A percentile compares a stretch with the other conserved stretches of the same genome.
These are phyloP conservation scores for Plenodomus lindquistii DNA, from an alignment of 2,329 filamentous ascomycete genomes.

Conservation along the genomic window DNA sequence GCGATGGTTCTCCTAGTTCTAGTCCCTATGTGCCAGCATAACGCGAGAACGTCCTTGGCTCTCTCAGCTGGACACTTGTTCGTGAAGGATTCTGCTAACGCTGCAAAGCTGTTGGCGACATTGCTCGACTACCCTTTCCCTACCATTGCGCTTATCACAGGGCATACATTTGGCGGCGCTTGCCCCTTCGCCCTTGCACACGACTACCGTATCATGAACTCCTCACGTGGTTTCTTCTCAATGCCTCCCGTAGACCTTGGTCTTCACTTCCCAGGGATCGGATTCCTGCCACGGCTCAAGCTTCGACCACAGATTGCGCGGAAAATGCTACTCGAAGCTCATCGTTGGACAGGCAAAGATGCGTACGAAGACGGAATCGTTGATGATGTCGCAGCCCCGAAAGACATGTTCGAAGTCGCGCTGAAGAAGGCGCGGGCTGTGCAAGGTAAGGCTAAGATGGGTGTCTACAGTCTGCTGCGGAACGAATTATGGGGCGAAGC, in stretches of 20 bases:
- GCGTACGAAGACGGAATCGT: constrained; percentile 59
- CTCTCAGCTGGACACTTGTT: no score
- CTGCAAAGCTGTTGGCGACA: constrained; percentile 46
- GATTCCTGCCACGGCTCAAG: constrained; percentile 56
- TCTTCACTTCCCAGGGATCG: constrained; percentile 60
- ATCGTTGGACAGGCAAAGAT: constrained; percentile 58
- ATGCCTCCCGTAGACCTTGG: constrained; percentile 59
- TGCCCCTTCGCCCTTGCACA: constrained; percentile 54
- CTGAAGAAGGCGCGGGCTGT: constrained; percentile 51
- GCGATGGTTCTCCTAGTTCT: constrained; percentile 35
- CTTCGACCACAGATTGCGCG: constrained; percentile 56
- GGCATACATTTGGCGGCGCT: constrained; percentile 55
- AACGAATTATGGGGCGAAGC: constrained; percentile 60
- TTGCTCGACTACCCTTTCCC: constrained; percentile 55
- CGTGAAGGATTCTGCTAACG: neutral
- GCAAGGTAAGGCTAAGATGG: constrained; percentile 50
- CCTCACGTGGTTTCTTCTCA: constrained; percentile 36
- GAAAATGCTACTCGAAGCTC: constrained; percentile 61
- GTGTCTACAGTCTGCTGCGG: constrained; percentile 57
- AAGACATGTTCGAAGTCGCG: constrained; percentile 53
- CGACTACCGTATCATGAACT: constrained; percentile 52
- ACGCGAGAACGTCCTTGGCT: no score
- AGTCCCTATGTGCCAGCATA: no score
- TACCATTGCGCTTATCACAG: constrained; percentile 54
- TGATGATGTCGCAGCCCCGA: constrained; percentile 54